Conservation (phyloP, 768 basidiomycete genomes). For the Dentipellis fragilis region DNA sequence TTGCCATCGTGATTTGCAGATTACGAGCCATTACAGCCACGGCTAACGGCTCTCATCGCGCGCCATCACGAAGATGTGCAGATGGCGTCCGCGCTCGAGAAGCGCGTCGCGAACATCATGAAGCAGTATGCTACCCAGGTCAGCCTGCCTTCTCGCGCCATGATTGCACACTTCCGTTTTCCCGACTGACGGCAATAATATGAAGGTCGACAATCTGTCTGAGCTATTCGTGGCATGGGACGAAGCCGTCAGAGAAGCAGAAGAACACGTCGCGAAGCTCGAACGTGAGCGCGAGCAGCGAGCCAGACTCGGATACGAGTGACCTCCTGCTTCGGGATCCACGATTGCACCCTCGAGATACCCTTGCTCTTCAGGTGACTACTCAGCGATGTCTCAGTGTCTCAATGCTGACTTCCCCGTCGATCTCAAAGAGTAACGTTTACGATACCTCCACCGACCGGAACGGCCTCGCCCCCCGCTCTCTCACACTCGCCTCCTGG, state of each 20-base stretch:
- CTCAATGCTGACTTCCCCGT: too few relatives aligned
- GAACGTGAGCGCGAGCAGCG: conserved; percentile 56
- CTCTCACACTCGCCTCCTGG: too few relatives aligned
- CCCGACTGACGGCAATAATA: background rate
- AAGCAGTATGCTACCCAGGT: conserved; percentile 67
- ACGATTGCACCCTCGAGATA: too few relatives aligned
- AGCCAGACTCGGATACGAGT: conserved; percentile 50
- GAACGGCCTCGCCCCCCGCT: too few relatives aligned
- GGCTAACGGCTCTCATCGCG: conserved; percentile 48
- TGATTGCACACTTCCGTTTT: background rate
- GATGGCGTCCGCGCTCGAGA: conserved; percentile 52
- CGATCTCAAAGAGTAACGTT: too few relatives aligned
- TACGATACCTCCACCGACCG: too few relatives aligned
- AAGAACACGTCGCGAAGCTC: conserved; percentile 43
- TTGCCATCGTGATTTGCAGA: conserved; percentile 25
- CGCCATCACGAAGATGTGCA: conserved; percentile 51
- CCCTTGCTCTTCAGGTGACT: too few relatives aligned
- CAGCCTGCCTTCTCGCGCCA: conserved; percentile 16
- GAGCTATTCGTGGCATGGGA: conserved; percentile 84
- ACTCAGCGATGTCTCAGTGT: too few relatives aligned
- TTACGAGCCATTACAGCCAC: conserved; percentile 55
- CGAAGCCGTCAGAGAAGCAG: conserved; percentile 59
- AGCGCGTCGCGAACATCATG: conserved; percentile 52
- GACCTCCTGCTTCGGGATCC: background rate
- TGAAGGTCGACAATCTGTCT: conserved; percentile 69